Evolutionary conservation across 371 early-diverging fungal species (phyloP), one percentile per base, ranked within the genome.

Genomic region (Nosema muscidifuracis): DNA sequence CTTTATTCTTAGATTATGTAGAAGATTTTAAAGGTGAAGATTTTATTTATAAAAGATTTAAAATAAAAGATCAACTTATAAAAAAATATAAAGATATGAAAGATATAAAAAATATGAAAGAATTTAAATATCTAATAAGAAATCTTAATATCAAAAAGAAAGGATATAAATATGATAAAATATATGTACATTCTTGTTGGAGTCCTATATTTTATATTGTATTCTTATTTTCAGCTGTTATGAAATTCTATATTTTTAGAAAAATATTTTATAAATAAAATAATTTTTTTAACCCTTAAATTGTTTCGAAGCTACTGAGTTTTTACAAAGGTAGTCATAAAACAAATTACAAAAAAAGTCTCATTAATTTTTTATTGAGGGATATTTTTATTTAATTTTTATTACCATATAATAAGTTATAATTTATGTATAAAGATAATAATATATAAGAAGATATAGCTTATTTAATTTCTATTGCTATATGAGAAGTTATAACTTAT

Each of bases 1-100:
- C 74, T 26, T 55, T 80, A 43, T 47, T 78, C 7, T 56, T 75
- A 9, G 78, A 78, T 3, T 57, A 61, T n/a, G 47, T 67, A 33
- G 61, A 76, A 36, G 20, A 40, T 26, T 60, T 57, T 40, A 50
- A 61, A 24, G 34, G 28, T 6, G 33, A 47, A 1, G 51, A 74
- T 18, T 81, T 72, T 65, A 24, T 81, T 1, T 65, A 62, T 28
- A 71, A 68, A 26, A 33, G 26, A 56, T 81, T 81, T 64, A 50
- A 67, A 47, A 42, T 57, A 18, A 77, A 74, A 55, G 78, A 77
- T 40, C 36, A 74, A 31, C 33, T 62, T 30, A 55, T 64, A 34
- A 55, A 36, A 20, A 24, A 38, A 18, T 73, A 47, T 26, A 61
- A 34, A 34, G 12, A 60, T 24, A 30, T 22, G 0, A 18, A 47